phyloP scores from a whole-genome alignment of 306 rosid species.

The Prunus mume region DNA sequence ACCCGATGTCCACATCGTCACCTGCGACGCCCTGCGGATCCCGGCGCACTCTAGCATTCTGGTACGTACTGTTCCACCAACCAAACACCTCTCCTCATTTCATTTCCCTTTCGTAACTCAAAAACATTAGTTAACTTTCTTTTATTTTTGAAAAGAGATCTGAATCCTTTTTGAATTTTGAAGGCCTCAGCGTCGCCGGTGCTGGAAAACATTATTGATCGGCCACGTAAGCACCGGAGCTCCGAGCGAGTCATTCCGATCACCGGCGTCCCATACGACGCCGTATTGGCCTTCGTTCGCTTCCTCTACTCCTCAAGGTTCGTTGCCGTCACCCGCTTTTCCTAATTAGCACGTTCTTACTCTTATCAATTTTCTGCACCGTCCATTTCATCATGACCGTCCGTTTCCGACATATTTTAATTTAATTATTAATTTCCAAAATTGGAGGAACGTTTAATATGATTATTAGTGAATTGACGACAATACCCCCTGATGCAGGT shows the following conservation, averaged over 20 bases:
- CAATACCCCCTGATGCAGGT: constrained; percentile 39
- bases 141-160: not conserved
- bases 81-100: not conserved
- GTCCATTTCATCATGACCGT: not conserved
- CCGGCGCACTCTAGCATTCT: constrained; percentile 71
- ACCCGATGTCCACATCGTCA: constrained; percentile 63
- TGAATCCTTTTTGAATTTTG: not conserved
- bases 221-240: constrained; percentile 61
- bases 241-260: constrained; percentile 60
- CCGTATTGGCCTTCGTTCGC: constrained; percentile 61
- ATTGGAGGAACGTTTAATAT: not conserved
- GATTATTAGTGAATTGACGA: constrained; percentile 29
- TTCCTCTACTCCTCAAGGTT: constrained; percentile 77
- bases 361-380: not conserved
- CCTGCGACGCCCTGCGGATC: constrained; percentile 64
- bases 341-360: not conserved
- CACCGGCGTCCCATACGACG: constrained; percentile 77
- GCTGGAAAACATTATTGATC: constrained; percentile 61
- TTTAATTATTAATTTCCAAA: not conserved
- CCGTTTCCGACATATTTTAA: not conserved
- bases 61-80: constrained; percentile 31
- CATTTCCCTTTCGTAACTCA: not conserved
- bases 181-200: constrained; percentile 80
- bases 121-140: not conserved
- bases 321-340: not conserved